phyloP scores from a whole-genome alignment of 805 yeast genomes.

The Sugiyamaella qingdaonensis region DNA sequence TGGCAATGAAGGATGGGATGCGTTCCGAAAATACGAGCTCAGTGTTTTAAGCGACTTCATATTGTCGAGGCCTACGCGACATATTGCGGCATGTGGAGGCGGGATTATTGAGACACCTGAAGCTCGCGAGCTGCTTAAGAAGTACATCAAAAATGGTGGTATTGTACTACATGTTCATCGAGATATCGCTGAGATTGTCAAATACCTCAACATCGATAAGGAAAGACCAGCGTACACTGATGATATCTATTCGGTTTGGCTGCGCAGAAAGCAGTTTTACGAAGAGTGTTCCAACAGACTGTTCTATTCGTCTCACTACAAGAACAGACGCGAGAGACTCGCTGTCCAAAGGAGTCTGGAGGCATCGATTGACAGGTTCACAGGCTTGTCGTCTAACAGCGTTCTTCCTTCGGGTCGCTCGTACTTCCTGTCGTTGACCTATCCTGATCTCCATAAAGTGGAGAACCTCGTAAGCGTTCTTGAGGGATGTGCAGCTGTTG shows the following conservation, averaged over 20 bases:
- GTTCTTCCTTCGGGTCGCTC: conserved; percentile 50
- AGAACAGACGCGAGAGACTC: conserved; percentile 48
- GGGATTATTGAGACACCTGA: conserved; percentile 79
- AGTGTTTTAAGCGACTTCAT: conserved; percentile 51
- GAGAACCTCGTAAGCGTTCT: conserved; percentile 49
- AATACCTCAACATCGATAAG: conserved; percentile 69
- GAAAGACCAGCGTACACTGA: conserved; percentile 83
- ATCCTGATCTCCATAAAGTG: conserved; percentile 52
- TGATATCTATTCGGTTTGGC: conserved; percentile 81
- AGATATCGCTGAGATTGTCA: conserved; percentile 72
- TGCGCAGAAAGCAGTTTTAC: conserved; percentile 74
- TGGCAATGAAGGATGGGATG: conserved; percentile 79
- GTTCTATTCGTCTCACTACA: conserved; percentile 74
- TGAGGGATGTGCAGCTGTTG: conserved; percentile 77
- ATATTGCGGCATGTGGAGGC: conserved; percentile 91
- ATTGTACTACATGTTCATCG: conserved; percentile 89
- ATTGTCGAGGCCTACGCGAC: conserved; percentile 41
- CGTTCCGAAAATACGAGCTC: conserved; percentile 67
- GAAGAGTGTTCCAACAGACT: conserved; percentile 71
- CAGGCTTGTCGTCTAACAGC: conserved; percentile 45
- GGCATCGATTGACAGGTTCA: conserved; percentile 53
- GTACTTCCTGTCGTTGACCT: conserved; percentile 68
- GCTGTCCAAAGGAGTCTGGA: conserved; percentile 57
- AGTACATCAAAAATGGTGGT: conserved; percentile 56
- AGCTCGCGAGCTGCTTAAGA: conserved; percentile 61